Percentiles rank a stretch among this genome's conserved stretches.
These are phyloP conservation scores for Puccinia polysora DNA, from an alignment of 1,284 basidiomycete genomes.

Conservation along the genomic window DNA sequence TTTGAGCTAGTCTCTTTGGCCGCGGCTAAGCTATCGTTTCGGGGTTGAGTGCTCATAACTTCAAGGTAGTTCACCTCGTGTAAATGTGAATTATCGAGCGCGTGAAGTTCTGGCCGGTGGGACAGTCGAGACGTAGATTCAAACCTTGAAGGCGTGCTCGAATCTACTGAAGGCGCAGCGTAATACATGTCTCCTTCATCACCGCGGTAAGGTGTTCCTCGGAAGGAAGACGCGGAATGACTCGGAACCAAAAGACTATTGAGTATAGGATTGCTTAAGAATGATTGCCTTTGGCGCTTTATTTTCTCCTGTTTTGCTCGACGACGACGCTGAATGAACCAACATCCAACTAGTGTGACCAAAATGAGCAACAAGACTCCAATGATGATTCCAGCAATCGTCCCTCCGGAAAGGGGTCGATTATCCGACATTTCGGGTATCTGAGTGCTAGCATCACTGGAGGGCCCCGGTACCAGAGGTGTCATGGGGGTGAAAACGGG, in stretches of 20 bases:
- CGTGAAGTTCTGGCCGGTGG: background rate
- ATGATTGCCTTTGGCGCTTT: slow-evolving; percentile 12
- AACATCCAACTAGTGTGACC: slow-evolving; percentile 2
- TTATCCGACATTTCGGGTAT: slow-evolving; percentile 11
- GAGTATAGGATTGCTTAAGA: slow-evolving; percentile 21
- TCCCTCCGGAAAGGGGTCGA: background rate
- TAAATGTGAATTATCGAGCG: background rate
- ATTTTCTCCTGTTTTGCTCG: background rate
- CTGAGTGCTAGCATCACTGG: slow-evolving; percentile 10
- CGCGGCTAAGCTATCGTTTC: slow-evolving; percentile 6
- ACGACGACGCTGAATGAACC: slow-evolving; percentile 15
- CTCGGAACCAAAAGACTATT: slow-evolving; percentile 23
- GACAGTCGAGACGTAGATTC: background rate
- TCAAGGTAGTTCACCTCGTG: slow-evolving; percentile 24
- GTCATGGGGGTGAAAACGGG: background rate
- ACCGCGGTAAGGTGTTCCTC: slow-evolving; percentile 31
- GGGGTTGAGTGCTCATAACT: background rate
- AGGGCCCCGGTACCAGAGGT: background rate
- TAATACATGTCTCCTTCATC: slow-evolving; percentile 34
- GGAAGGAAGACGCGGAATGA: slow-evolving; percentile 17
- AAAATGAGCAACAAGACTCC: background rate
- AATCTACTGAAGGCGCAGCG: no score
- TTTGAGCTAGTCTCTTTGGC: background rate
- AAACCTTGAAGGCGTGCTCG: slow-evolving; percentile 17
- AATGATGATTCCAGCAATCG: slow-evolving; percentile 3